Percentiles rank a stretch among this genome's conserved stretches.
Evolutionary conservation across 768 basidiomycete genomes (phyloP).

Genomic region (Leccinellum luteum): DNA sequence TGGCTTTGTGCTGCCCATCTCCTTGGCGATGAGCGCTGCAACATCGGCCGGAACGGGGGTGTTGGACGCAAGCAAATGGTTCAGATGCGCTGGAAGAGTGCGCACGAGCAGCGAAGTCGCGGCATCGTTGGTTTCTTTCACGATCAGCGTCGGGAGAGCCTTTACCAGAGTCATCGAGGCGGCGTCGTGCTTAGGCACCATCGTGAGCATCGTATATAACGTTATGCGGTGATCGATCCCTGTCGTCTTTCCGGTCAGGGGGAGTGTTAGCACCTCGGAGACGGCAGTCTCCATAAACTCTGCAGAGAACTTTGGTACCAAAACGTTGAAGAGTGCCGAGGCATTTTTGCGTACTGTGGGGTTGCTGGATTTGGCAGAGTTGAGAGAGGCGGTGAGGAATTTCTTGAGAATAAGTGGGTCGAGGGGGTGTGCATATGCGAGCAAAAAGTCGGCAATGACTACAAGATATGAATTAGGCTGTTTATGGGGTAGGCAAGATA

Average conservation of each 20-base stretch:
- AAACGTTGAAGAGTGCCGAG: conserved; percentile 51
- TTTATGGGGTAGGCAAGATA: neutral
- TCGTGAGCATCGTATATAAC: conserved; percentile 74
- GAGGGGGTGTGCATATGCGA: conserved; percentile 50
- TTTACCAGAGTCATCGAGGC: conserved; percentile 46
- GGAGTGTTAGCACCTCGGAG: conserved; percentile 67
- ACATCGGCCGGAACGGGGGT: conserved; percentile 44
- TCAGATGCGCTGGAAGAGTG: conserved; percentile 60
- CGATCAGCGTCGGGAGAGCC: conserved; percentile 42
- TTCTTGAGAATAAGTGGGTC: conserved; percentile 47
- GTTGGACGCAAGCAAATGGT: conserved; percentile 45
- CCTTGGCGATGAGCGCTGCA: conserved; percentile 56
- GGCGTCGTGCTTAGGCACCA: conserved; percentile 45
- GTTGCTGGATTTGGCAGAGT: conserved; percentile 75
- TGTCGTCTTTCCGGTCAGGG: conserved; percentile 80
- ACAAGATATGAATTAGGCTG: conserved; percentile 1
- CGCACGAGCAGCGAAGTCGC: conserved; percentile 53
- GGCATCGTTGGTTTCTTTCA: conserved; percentile 79
- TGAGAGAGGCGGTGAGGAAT: conserved; percentile 57
- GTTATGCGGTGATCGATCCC: conserved; percentile 84
- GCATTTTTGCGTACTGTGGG: conserved; percentile 55
- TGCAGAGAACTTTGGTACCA: conserved; percentile 36
- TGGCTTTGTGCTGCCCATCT: conserved; percentile 69
- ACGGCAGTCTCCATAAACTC: conserved; percentile 46
- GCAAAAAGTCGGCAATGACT: conserved; percentile 62